Evolutionary conservation across 371 early-diverging fungal genomes (phyloP).

Genomic region (Zychaea mexicana): DNA sequence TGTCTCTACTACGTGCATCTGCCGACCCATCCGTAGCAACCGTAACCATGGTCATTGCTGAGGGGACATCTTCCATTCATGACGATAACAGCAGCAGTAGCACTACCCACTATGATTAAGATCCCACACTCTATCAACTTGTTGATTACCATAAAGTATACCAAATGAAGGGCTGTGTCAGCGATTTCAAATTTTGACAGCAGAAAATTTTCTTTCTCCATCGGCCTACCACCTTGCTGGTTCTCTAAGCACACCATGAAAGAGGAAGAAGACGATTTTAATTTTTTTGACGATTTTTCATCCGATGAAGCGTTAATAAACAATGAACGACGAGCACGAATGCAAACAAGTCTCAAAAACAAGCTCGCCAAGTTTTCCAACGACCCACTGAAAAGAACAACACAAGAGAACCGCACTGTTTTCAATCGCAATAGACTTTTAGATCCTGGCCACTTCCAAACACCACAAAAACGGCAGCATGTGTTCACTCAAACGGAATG

Average conservation of each 20-base stretch:
- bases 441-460: constrained; percentile 7
- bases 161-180: too few species aligned
- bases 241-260: too few species aligned
- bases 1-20: not conserved
- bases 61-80: not conserved
- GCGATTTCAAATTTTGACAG: too few species aligned
- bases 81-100: not conserved
- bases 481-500: constrained; percentile 35
- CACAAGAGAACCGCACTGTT: constrained; percentile 27
- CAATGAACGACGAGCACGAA: constrained; percentile 20
- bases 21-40: not conserved
- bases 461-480: constrained; percentile 24
- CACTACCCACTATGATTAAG: not conserved
- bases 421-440: constrained; percentile 17
- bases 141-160: too few species aligned
- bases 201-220: too few species aligned
- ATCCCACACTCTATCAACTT: not conserved
- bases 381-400: constrained; percentile 30
- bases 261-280: constrained; percentile 21
- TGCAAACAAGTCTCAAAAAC: not conserved
- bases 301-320: constrained; percentile 24
- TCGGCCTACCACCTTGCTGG: too few species aligned
- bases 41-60: not conserved
- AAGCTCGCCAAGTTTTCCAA: constrained; percentile 8
- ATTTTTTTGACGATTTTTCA: constrained; percentile 45